A percentile compares a stretch with the other conserved stretches of the same genome.
phyloP scores from a whole-genome alignment of 75 land plant genomes.

The Pinus taeda region DNA sequence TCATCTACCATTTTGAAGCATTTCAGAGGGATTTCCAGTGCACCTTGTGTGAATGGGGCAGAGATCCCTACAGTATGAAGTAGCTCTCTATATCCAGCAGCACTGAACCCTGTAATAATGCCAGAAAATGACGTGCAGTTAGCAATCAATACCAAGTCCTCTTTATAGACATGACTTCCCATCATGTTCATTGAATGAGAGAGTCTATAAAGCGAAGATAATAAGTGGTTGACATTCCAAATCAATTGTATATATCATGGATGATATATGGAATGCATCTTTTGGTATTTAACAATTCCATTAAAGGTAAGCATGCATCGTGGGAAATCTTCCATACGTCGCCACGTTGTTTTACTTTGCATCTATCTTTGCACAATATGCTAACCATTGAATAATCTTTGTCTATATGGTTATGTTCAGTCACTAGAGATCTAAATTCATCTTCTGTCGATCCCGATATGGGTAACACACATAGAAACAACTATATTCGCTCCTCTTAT shows the following conservation, averaged over 20 bases:
- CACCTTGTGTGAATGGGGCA: slow-evolving; percentile 77
- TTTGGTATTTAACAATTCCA: slow-evolving; percentile 17
- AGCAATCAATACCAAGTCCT: slow-evolving; percentile 66
- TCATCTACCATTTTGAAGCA: too few species aligned
- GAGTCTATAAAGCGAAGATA: slow-evolving; percentile 41
- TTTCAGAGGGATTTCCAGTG: slow-evolving; percentile 40
- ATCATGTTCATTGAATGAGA: slow-evolving; percentile 47
- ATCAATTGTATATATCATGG: slow-evolving; percentile 15
- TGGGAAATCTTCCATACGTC: slow-evolving; percentile 25
- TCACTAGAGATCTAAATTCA: slow-evolving; percentile 36
- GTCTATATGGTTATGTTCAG: slow-evolving; percentile 53
- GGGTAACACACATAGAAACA: slow-evolving; percentile 40
- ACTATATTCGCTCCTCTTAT: slow-evolving; percentile 39
- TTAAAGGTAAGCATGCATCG: slow-evolving; percentile 23
- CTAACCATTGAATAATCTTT: slow-evolving; percentile 80
- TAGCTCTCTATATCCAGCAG: slow-evolving; percentile 63
- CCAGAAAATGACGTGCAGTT: slow-evolving; percentile 75
- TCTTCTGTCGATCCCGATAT: slow-evolving; percentile 8
- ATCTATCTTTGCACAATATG: slow-evolving; percentile 72
- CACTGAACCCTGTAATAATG: slow-evolving; percentile 68
- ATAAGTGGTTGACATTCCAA: slow-evolving; percentile 26
- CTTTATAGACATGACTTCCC: slow-evolving; percentile 51
- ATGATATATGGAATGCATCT: slow-evolving; percentile 26
- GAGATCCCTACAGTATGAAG: slow-evolving; percentile 45
- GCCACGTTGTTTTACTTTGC: slow-evolving; percentile 13